These are phyloP conservation scores for Suhomyces wounanorum DNA, from an alignment of 1,139 yeast genomes.

Conservation along the genomic window DNA sequence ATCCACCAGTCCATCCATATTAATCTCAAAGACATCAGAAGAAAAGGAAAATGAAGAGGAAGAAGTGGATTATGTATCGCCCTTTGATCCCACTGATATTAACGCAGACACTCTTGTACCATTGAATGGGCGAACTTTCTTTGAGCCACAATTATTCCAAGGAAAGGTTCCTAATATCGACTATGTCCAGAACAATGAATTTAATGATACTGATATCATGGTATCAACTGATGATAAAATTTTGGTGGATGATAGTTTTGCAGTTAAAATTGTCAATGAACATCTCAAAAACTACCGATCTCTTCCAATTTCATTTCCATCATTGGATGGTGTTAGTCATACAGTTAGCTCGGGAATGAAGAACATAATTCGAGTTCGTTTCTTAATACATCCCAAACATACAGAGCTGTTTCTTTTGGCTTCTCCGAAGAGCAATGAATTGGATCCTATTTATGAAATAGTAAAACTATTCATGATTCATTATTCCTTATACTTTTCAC, in stretches of 20 bases:
- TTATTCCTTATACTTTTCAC: constrained; percentile 44
- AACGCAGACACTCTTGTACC: constrained; percentile 37
- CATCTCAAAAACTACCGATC: constrained; percentile 36
- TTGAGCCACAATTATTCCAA: constrained; percentile 26
- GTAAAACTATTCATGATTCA: constrained; percentile 53
- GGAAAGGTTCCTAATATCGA: constrained; percentile 29
- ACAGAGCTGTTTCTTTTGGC: constrained; percentile 44
- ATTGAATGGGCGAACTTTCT: constrained; percentile 37
- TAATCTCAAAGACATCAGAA: constrained; percentile 1
- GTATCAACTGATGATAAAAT: constrained; percentile 7
- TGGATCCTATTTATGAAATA: constrained; percentile 74
- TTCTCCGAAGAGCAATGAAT: constrained; percentile 54
- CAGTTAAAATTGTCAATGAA: constrained; percentile 31
- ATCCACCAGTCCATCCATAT: background rate
- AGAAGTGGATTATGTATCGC: constrained; percentile 13
- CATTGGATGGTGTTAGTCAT: constrained; percentile 21
- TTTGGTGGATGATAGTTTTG: constrained; percentile 23
- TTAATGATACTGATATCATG: constrained; percentile 6
- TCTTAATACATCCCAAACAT: constrained; percentile 45
- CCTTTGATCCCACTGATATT: constrained; percentile 44
- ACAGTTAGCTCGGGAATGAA: background rate
- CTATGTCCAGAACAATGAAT: constrained; percentile 16
- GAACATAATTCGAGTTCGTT: constrained; percentile 40
- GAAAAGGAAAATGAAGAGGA: constrained; percentile 6
- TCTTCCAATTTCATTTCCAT: constrained; percentile 42